Percentiles rank a stretch among this genome's conserved stretches.
Conservation (phyloP, 2,329 filamentous ascomycete genomes). For the Didymella segeticola region DNA sequence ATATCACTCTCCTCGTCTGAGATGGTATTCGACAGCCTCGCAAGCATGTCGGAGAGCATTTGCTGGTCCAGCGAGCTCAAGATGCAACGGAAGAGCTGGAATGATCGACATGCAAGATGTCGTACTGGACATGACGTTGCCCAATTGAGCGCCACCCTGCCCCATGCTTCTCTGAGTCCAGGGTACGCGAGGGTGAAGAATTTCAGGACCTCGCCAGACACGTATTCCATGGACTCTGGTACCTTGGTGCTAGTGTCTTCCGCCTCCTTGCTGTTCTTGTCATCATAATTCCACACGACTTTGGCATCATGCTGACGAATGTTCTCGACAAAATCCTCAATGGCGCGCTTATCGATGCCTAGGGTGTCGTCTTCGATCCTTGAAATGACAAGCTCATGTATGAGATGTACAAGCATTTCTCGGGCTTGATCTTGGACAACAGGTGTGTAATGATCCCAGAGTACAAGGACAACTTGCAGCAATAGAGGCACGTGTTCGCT, state of each 20-base stretch:
- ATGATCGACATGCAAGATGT: slow-evolving; percentile 93
- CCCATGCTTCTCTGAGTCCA: slow-evolving; percentile 89
- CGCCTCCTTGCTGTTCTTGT: slow-evolving; percentile 77
- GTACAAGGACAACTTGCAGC: slow-evolving; percentile 86
- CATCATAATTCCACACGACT: slow-evolving; percentile 94
- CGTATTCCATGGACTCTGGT: slow-evolving; percentile 82
- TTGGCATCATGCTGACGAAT: slow-evolving; percentile 83
- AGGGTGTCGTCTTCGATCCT: slow-evolving; percentile 73
- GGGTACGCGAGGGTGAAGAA: slow-evolving; percentile 87
- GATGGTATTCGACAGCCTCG: slow-evolving; percentile 92
- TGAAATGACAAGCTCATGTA: slow-evolving; percentile 91
- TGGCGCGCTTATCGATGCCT: slow-evolving; percentile 71
- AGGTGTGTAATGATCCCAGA: slow-evolving; percentile 97
- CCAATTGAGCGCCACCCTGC: slow-evolving; percentile 88
- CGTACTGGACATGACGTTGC: slow-evolving; percentile 95
- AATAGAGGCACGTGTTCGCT: slow-evolving; percentile 83
- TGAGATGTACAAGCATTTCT: slow-evolving; percentile 97
- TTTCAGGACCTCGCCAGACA: slow-evolving; percentile 81
- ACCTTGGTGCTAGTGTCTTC: slow-evolving; percentile 79
- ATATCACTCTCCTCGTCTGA: slow-evolving; percentile 93
- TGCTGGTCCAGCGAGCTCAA: slow-evolving; percentile 86
- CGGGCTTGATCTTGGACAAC: slow-evolving; percentile 95
- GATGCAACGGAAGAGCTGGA: slow-evolving; percentile 96
- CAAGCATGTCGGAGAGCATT: slow-evolving; percentile 98
- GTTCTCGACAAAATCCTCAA: slow-evolving; percentile 86